A percentile compares a stretch with the other conserved stretches of the same genome.
phyloP scores from a whole-genome alignment of 805 yeast species.

The Nakazawaea molendinolei region DNA sequence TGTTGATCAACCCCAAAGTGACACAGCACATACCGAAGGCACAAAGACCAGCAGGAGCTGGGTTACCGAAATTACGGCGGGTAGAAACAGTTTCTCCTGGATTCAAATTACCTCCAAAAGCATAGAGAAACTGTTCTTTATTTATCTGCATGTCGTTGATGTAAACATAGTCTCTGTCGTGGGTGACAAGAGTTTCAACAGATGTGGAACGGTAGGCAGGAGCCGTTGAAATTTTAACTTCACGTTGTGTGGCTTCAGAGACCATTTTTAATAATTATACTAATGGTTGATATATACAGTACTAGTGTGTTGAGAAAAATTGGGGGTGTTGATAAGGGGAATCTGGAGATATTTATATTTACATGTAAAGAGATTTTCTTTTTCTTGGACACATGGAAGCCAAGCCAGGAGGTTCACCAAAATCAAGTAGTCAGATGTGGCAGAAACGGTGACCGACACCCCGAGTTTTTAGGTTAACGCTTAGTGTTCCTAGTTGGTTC shows the following conservation, averaged over 20 bases:
- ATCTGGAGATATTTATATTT: too few relatives aligned
- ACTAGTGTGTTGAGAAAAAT: not conserved
- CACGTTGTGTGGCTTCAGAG: conserved; percentile 1
- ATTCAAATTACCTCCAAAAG: conserved; percentile 56
- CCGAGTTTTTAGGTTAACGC: too few relatives aligned
- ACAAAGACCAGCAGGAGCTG: conserved; percentile 50
- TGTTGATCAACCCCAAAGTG: conserved; percentile 37
- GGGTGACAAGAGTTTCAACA: conserved; percentile 12
- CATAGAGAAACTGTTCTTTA: conserved; percentile 50
- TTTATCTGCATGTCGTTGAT: conserved; percentile 37
- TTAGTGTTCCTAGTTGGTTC: too few relatives aligned
- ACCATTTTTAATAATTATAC: conserved; percentile 8
- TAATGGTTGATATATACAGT: too few relatives aligned
- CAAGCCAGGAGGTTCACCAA: too few relatives aligned
- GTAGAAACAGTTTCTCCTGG: conserved; percentile 25
- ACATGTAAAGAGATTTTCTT: too few relatives aligned
- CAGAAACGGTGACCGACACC: too few relatives aligned
- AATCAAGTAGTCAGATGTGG: too few relatives aligned
- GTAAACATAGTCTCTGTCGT: conserved; percentile 33
- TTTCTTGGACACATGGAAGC: too few relatives aligned
- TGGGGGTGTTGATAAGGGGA: too few relatives aligned
- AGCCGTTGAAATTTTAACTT: conserved; percentile 2
- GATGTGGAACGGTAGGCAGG: conserved; percentile 1
- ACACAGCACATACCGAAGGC: conserved; percentile 42
- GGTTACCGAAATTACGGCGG: conserved; percentile 30